Conservation (phyloP, 768 basidiomycete species). For the Termitomyces sp. region DNA sequence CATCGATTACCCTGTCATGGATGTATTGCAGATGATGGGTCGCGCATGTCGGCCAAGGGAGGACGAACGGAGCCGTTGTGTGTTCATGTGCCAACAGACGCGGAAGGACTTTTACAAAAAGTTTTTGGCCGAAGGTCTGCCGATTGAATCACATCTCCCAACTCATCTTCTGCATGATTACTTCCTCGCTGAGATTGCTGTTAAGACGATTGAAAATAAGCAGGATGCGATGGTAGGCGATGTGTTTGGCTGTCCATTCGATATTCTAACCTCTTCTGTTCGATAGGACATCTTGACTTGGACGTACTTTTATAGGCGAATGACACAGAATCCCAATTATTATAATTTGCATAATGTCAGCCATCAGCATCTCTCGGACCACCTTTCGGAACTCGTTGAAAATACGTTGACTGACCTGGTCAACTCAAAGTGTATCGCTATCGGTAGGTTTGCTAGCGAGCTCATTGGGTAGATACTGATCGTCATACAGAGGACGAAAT, state of each 20-base stretch:
- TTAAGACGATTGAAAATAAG: constrained; percentile 99
- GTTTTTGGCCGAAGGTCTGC: constrained; percentile 94
- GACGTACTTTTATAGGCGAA: constrained; percentile 96
- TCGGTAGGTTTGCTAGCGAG: constrained; percentile 44
- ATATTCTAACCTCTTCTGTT: not conserved
- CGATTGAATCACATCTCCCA: constrained; percentile 92
- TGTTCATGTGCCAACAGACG: constrained; percentile 96
- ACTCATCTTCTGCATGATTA: constrained; percentile 92
- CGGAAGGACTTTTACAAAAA: constrained; percentile 99
- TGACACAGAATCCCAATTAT: constrained; percentile 97
- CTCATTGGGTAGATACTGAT: not conserved
- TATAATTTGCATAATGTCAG: constrained; percentile 94
- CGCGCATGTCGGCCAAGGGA: constrained; percentile 88
- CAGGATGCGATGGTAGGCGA: constrained; percentile 83
- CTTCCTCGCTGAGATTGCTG: constrained; percentile 96
- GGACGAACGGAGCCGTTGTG: constrained; percentile 88
- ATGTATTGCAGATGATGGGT: constrained; percentile 99
- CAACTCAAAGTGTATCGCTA: constrained; percentile 90
- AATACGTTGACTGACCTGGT: constrained; percentile 87
- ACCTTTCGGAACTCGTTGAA: constrained; percentile 94
- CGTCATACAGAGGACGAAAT: constrained; percentile 73
- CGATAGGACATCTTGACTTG: constrained; percentile 90
- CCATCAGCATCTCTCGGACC: constrained; percentile 93
- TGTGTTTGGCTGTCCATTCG: not conserved
- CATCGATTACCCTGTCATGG: constrained; percentile 96